Evolutionary conservation across 306 rosid species (phyloP), one percentile per base, ranked within the genome.

Genomic region (Rubus parviflorus): DNA sequence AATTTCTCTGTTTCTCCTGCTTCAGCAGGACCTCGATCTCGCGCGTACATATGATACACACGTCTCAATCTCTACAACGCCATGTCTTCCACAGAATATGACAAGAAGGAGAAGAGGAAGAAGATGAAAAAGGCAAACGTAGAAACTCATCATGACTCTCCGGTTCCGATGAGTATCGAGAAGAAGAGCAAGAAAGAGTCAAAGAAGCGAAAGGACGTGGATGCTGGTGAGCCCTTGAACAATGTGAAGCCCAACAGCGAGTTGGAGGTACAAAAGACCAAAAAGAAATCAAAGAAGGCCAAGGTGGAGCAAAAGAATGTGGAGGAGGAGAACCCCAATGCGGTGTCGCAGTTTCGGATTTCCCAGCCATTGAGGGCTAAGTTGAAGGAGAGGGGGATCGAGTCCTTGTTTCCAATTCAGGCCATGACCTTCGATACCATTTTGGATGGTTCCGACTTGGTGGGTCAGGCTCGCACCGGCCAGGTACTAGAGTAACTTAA

Each of bases 401-500:
- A 72, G 60, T n/a, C 93, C 5, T 53, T 94, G 81, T 94, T 89
- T 61, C 96, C 97, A 0, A 94, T 92, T 80, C 94, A 92, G 83
- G 94, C 97, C 56, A 90, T 88, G 96, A 94, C 98, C 20, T 94
- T 94, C 14, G 80, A 87, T 37, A 86, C 84, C 40, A 48, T 92
- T 7, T 87, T 87, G 23, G 92, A 94, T 43, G 98, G 98, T 0
- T 75, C 83, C 53, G 98, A 94, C 83, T 78, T 94, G 92, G 94
- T 94, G 35, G 98, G 92, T 49, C 90, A 96, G 47, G 98, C 97
- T 52, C 90, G 96, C 35, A 92, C 98, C 0, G 97, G 94, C 15
- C 98, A 94, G 98, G 98, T 94, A 62, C 43, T 10, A 8, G 15
- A 51, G 17, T 43, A 7, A 11, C 20, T 62, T 30, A 30, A 30